These are phyloP conservation scores for Schwanniomyces etchellsii DNA, from an alignment of 1,139 yeast genomes.

Conservation along the genomic window DNA sequence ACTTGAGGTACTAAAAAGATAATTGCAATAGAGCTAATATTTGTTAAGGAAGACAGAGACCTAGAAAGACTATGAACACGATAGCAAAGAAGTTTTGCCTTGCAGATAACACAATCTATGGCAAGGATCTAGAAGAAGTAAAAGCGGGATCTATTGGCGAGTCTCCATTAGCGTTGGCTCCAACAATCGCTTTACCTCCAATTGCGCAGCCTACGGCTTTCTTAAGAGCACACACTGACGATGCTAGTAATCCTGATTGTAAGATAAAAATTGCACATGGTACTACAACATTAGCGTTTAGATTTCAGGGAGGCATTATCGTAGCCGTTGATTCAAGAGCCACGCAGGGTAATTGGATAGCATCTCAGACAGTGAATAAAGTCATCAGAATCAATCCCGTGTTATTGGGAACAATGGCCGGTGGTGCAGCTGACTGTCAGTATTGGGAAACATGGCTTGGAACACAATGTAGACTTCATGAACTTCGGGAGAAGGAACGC, in stretches of 20 bases:
- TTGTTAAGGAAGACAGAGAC: no score
- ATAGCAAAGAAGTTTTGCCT: conserved; percentile 36
- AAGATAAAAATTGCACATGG: conserved; percentile 97
- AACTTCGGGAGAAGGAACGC: conserved; percentile 88
- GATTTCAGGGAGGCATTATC: conserved; percentile 92
- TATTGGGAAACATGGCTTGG: conserved; percentile 99
- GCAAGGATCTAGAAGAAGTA: conserved; percentile 26
- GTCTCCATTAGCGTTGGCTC: conserved; percentile 45
- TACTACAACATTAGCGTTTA: conserved; percentile 93
- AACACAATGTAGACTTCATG: conserved; percentile 92
- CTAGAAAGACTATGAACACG: no score
- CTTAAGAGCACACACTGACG: conserved; percentile 96
- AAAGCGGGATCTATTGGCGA: conserved; percentile 16
- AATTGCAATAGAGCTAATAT: neutral
- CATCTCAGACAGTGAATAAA: conserved; percentile 95
- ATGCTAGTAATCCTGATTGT: conserved; percentile 86
- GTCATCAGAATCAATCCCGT: conserved; percentile 96
- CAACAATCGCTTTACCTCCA: conserved; percentile 72
- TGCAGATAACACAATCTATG: conserved; percentile 21
- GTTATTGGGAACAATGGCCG: conserved; percentile 97
- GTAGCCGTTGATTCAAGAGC: conserved; percentile 98
- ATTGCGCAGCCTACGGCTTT: conserved; percentile 91
- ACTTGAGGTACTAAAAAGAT: no score
- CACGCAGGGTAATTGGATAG: conserved; percentile 98
- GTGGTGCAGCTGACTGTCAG: conserved; percentile 99